Base-by-base conservation (phyloP, 2,329 filamentous ascomycete genomes). In the Monosporascus cannonballus region DNA sequence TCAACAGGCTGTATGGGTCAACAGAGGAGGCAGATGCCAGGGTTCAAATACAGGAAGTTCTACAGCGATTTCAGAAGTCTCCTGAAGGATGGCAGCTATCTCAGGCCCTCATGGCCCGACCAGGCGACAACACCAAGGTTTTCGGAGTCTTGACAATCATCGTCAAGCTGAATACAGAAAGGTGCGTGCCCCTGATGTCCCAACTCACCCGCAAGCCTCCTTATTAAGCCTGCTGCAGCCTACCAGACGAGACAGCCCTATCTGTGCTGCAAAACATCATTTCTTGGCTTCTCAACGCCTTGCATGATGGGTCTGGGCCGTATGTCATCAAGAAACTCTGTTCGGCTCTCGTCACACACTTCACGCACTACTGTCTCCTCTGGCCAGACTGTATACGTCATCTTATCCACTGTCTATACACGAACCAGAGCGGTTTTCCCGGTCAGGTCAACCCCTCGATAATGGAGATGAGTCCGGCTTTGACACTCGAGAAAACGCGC, bases 121-220 rank as follows among this genome's bases (percentile, higher is more conserved):
- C 80, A 22, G 84, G 89, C 59, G 81, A 87, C 55, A 86, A 92
- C 62, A 83, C 94, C 60, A 87, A 88, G 58, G 97, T 97, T 71
- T 96, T 96, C 67, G 94, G 90, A 15, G 93, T 92, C 30, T 78
- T 96, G 54, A 97, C 93, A 0, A 87, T 96, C 59, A 95, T 90
- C 49, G 84, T 97, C 62, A 99, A 97, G 72, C 82, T 97, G 54
- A 96, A 97, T 67, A 87, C 86, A n/a, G 90, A 94, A 66, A 90
- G 85, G 87, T 88, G 73, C 57, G 76, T 63, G 14, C 3, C 30
- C 42, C 9, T 41, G 6, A 17, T 34, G 17, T 20, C 17, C 25
- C n/a, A 44, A 44, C 15, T 18, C 30, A n/a, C 14, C 48, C 27
- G 20, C 18, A 36, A 24, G 4, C 15, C 39, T 38, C 37, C 30